These are phyloP conservation scores for Brassica rapa DNA, from an alignment of 345 rosid genomes.

Conservation along the genomic window DNA sequence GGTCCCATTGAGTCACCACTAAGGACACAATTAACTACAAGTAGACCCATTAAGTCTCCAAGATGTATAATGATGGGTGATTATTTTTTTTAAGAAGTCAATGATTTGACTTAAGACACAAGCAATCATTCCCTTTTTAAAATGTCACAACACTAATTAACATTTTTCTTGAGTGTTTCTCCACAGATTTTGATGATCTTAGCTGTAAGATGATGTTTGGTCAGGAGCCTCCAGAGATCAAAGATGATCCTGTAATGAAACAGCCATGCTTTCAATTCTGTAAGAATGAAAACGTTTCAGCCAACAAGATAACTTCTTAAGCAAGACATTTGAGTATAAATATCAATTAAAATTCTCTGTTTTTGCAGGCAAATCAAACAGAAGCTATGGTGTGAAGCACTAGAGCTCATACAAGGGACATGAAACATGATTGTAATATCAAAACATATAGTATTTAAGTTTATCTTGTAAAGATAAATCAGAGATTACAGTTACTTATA, in stretches of 20 bases:
- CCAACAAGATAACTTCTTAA: slow-evolving; percentile 17
- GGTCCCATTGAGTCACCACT: slow-evolving; percentile 66
- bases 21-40: slow-evolving; percentile 54
- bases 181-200: slow-evolving; percentile 88
- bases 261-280: slow-evolving; percentile 87
- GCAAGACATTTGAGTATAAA: neutral
- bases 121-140: slow-evolving; percentile 22
- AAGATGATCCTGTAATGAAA: slow-evolving; percentile 76
- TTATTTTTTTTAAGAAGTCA: slow-evolving; percentile 18
- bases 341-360: neutral
- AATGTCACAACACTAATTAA: slow-evolving; percentile 9
- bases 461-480: slow-evolving; percentile 5
- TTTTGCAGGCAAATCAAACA: slow-evolving; percentile 68
- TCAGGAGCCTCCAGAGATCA: slow-evolving; percentile 64
- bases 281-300: slow-evolving; percentile 40
- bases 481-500: slow-evolving; percentile 19
- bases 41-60: slow-evolving; percentile 46
- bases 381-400: slow-evolving; percentile 57
- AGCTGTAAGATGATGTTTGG: slow-evolving; percentile 96
- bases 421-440: neutral
- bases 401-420: slow-evolving; percentile 24
- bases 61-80: slow-evolving; percentile 35
- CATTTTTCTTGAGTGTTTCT: slow-evolving; percentile 25
- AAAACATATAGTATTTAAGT: slow-evolving; percentile 7
- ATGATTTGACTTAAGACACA: slow-evolving; percentile 22